Evolutionary conservation across 1,139 yeast species (phyloP).

Genomic region (Suhomyces chickasaworum): DNA sequence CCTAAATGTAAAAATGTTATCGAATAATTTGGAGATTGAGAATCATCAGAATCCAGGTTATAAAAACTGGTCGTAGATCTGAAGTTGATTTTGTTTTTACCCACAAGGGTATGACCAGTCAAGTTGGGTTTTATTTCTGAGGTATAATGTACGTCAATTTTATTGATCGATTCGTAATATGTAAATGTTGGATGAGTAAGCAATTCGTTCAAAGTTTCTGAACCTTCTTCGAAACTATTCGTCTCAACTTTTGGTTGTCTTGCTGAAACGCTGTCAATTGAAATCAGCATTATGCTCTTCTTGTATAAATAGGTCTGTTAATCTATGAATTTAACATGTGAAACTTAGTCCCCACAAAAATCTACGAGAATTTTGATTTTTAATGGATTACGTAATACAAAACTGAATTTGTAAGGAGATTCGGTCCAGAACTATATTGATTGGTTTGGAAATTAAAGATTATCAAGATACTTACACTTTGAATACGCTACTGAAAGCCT

Average conservation of each 20-base stretch:
- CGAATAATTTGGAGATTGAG: conserved; percentile 28
- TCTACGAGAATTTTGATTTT: neutral
- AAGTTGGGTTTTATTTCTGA: conserved; percentile 34
- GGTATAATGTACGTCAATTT: conserved; percentile 4
- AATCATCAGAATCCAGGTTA: conserved; percentile 19
- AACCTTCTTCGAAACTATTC: neutral
- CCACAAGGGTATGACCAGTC: conserved; percentile 41
- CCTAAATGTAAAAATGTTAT: conserved; percentile 52
- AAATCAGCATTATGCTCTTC: neutral
- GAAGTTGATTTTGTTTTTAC: conserved; percentile 38
- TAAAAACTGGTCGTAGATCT: conserved; percentile 41
- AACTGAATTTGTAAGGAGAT: no score
- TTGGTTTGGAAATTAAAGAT: no score
- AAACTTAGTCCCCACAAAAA: neutral
- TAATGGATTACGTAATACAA: neutral
- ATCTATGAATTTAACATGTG: neutral
- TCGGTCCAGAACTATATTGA: no score
- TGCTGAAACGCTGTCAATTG: neutral
- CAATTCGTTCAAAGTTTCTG: neutral
- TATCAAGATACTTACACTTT: neutral
- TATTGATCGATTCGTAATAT: conserved; percentile 5
- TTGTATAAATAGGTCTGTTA: neutral
- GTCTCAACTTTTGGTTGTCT: neutral
- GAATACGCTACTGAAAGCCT: conserved; percentile 22
- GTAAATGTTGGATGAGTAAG: conserved; percentile 8